Percentiles rank a stretch among this genome's conserved stretches.
Evolutionary conservation across 225 moss, liverwort and hornwort genomes (phyloP).

Genomic region (Physcomitrellopsis africana): DNA sequence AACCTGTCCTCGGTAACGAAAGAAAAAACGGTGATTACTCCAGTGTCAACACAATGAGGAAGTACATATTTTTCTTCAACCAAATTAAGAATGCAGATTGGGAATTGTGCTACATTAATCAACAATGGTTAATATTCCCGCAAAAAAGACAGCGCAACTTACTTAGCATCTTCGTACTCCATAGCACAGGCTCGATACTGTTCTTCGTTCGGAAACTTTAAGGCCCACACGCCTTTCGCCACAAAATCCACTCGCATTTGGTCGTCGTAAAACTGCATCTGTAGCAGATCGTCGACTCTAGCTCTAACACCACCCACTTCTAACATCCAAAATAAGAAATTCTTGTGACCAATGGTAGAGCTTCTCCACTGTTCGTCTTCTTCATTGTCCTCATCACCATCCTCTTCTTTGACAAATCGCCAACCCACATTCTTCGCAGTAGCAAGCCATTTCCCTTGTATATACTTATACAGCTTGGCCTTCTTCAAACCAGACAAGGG

Average conservation of each 20-base stretch:
- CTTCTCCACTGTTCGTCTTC: constrained; percentile 73
- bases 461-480: constrained; percentile 72
- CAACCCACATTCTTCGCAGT: constrained; percentile 68
- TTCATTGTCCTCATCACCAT: constrained; percentile 57
- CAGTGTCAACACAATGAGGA: not conserved
- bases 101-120: not conserved
- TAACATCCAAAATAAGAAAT: constrained; percentile 76
- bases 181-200: constrained; percentile 70
- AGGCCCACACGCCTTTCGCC: constrained; percentile 81
- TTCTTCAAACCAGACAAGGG: constrained; percentile 24
- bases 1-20: constrained; percentile 49
- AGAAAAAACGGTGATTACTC: not conserved
- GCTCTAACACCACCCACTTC: constrained; percentile 73
- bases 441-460: constrained; percentile 70
- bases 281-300: constrained; percentile 71
- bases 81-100: too few species aligned
- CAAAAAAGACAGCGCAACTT: constrained; percentile 14
- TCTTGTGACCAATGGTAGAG: constrained; percentile 44
- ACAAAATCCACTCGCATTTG: constrained; percentile 87
- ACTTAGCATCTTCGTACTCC: constrained; percentile 78
- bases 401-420: constrained; percentile 71
- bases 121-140: not conserved
- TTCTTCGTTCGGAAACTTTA: constrained; percentile 75
- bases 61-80: not conserved
- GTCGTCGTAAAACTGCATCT: constrained; percentile 73